phyloP scores from a whole-genome alignment of 2,329 filamentous ascomycete genomes.

The Ophiosphaerella narmari region DNA sequence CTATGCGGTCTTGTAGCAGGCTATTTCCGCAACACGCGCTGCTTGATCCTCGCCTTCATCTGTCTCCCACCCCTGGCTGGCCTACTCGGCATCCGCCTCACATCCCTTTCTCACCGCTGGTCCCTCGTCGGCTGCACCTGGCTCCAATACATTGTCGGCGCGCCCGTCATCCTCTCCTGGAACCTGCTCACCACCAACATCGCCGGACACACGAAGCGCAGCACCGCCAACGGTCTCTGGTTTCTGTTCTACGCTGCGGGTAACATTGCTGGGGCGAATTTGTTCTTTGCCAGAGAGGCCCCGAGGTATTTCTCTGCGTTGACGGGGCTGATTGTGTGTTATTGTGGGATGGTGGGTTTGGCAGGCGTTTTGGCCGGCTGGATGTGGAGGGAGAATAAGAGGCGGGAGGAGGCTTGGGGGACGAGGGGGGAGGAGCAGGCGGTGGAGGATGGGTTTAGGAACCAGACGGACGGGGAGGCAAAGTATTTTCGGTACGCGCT shows the following conservation, averaged over 20 bases:
- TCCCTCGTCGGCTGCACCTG: constrained; percentile 59
- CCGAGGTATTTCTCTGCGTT: constrained; percentile 53
- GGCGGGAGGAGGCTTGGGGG: constrained; percentile 33
- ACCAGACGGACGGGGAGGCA: constrained; percentile 41
- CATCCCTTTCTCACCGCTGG: constrained; percentile 52
- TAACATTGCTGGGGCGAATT: constrained; percentile 55
- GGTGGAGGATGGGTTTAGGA: constrained; percentile 40
- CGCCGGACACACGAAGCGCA: constrained; percentile 59
- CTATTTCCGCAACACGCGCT: constrained; percentile 36
- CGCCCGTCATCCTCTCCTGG: constrained; percentile 58
- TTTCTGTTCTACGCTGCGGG: constrained; percentile 56
- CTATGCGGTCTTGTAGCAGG: constrained; percentile 41
- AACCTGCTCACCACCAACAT: constrained; percentile 52
- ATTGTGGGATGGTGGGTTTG: constrained; percentile 50
- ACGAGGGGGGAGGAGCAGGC: constrained; percentile 36
- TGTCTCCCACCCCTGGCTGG: constrained; percentile 55
- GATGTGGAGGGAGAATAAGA: constrained; percentile 43
- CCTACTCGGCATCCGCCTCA: constrained; percentile 57
- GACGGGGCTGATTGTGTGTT: constrained; percentile 50
- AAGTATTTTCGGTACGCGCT: constrained; percentile 43
- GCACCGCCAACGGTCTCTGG: constrained; percentile 55
- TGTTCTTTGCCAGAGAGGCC: constrained; percentile 52
- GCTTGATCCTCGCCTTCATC: constrained; percentile 43
- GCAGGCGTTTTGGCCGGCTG: constrained; percentile 27
- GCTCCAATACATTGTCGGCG: constrained; percentile 57